Evolutionary conservation across 805 yeast genomes (phyloP), one percentile per base, ranked within the genome.

Genomic region (Zygosaccharomyces bisporus): DNA sequence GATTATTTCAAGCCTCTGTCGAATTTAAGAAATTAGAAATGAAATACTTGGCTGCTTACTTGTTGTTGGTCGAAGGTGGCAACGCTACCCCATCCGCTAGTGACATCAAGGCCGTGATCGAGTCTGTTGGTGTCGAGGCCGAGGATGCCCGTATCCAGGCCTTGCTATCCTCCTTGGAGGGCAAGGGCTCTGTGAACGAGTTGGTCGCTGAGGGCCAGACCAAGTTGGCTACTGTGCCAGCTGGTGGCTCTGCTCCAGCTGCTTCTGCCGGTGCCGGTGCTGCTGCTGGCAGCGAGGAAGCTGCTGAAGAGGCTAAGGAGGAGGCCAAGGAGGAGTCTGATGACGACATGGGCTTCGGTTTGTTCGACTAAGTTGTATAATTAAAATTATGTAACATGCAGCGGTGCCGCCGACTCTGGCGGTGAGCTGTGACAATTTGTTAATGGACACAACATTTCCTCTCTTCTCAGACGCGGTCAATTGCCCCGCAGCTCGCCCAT

Each of bases 41-140:
- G 93, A 86, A 84, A 77, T 86, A 86, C 83, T 78, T 86, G 77
- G 95, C 95, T 76, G 91, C 95, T 76, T 86, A 86, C 79, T 83
- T 86, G 74, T 81, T 86, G 75, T 83, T 86, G 72, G 83, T 75
- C 67, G 86, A 85, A 75, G 88, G 90, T 74, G 93, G 91, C 75
- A 83, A 81, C 77, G 71, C 85, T 66, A 56, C 86, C 63, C 93
- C 95, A 73, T 72, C 90, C 55, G 86, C 85, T 61, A 75, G 82
- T 57, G 88, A 83, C 73, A 76, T 85, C 74, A 72, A 83, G 70
- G 55, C 80, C 54, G 78, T 84, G 59, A 74, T 86, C 66, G 80
- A 80, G 67, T 67, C 91, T 48, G 87, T 83, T 55, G 89, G 89
- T 71, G 76, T 78, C 64, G 95, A 85, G 68, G 86, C 80, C 65